A percentile compares a stretch with the other conserved stretches of the same genome.
Evolutionary conservation across 306 rosid species (phyloP).

Genomic region (Amphicarpaea edgeworthii): DNA sequence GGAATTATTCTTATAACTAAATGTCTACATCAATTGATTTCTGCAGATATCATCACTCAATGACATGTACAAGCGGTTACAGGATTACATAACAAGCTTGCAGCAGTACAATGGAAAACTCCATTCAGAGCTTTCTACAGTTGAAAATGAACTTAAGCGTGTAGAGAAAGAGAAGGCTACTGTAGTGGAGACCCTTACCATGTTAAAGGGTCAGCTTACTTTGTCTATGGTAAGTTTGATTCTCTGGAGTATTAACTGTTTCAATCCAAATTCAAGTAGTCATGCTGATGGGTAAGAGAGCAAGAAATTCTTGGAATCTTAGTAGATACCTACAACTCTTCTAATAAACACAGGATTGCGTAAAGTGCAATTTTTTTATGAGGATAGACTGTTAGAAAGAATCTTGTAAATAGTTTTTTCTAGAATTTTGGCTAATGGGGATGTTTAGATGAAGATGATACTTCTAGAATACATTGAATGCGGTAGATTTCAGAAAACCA

Average conservation of each 20-base stretch:
- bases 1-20: constrained; percentile 14
- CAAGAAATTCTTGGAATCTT: constrained; percentile 3
- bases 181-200: constrained; percentile 75
- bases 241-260: constrained; percentile 23
- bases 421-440: constrained; percentile 1
- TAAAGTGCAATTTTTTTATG: neutral
- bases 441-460: constrained; percentile 14
- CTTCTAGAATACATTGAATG: constrained; percentile 6
- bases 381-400: constrained; percentile 24
- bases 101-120: constrained; percentile 96
- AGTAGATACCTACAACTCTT: constrained; percentile 11
- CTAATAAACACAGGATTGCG: neutral
- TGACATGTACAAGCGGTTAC: constrained; percentile 93
- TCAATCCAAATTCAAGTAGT: constrained; percentile 3
- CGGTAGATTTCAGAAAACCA: neutral
- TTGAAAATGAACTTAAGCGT: constrained; percentile 84
- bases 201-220: constrained; percentile 84
- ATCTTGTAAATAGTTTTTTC: neutral
- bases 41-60: constrained; percentile 86
- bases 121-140: constrained; percentile 90
- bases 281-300: neutral
- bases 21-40: constrained; percentile 35
- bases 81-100: constrained; percentile 92
- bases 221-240: constrained; percentile 77
- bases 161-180: constrained; percentile 87